These are phyloP conservation scores for Pseudogymnoascus sp. DNA, from an alignment of 2,329 filamentous ascomycete species.

Conservation along the genomic window DNA sequence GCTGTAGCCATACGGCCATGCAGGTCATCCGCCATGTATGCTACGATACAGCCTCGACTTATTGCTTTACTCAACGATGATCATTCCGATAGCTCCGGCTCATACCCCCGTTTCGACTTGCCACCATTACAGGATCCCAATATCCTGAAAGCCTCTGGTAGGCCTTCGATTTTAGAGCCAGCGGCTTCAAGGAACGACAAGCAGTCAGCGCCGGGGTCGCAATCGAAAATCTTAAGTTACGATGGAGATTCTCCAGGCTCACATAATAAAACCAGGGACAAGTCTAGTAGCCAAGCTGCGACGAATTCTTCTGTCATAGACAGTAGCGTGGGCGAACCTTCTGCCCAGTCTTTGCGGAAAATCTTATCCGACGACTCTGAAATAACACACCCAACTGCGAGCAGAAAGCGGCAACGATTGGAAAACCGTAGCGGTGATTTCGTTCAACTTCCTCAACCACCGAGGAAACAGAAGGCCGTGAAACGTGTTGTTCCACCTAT, in stretches of 20 bases:
- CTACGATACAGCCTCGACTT: conserved; percentile 57
- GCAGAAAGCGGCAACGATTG: conserved; percentile 47
- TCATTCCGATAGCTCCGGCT: conserved; percentile 22
- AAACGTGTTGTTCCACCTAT: conserved; percentile 53
- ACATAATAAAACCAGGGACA: not conserved
- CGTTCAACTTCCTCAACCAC: conserved; percentile 54
- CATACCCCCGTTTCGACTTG: conserved; percentile 42
- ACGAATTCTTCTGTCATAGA: conserved; percentile 12
- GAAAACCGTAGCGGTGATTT: conserved; percentile 51
- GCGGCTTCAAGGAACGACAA: conserved; percentile 28
- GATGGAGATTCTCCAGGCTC: conserved; percentile 2
- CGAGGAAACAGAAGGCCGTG: conserved; percentile 54
- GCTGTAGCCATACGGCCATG: conserved; percentile 2
- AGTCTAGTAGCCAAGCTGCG: conserved; percentile 7
- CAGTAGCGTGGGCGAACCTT: conserved; percentile 24
- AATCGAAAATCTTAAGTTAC: not conserved
- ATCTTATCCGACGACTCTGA: conserved; percentile 27
- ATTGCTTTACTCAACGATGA: conserved; percentile 55
- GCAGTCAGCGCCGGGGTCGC: not conserved
- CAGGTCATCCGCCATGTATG: conserved; percentile 20
- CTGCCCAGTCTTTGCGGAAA: conserved; percentile 28
- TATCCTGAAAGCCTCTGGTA: conserved; percentile 37
- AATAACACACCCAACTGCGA: conserved; percentile 22
- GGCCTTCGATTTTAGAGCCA: conserved; percentile 42
- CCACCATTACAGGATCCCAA: conserved; percentile 45